phyloP scores from a whole-genome alignment of 345 rosid genomes.

The Lepidium africanum region DNA sequence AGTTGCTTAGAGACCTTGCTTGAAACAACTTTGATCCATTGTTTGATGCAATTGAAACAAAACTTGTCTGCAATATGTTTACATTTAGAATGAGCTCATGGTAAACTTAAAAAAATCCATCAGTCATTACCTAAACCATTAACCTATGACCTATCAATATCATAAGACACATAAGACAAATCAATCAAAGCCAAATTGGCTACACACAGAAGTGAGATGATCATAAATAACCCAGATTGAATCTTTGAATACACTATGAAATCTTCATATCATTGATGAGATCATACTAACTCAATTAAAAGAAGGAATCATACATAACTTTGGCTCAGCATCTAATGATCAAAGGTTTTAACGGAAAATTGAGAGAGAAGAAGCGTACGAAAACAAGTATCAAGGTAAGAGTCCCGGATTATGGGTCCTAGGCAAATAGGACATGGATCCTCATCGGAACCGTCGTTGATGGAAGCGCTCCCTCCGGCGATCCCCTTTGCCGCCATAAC shows the following conservation, averaged over 20 bases:
- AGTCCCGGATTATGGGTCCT: slow-evolving; percentile 39
- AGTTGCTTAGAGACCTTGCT: slow-evolving; percentile 40
- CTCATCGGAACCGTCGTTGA: slow-evolving; percentile 3
- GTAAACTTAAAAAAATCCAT: background rate
- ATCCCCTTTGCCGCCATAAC: slow-evolving; percentile 26
- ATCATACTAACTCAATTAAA: background rate
- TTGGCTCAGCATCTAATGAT: background rate
- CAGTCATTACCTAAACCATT: background rate
- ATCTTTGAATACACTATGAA: background rate
- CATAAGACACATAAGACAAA: background rate
- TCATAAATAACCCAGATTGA: background rate
- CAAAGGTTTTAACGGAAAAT: background rate
- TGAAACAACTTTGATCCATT: slow-evolving; percentile 68
- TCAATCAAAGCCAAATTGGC: background rate
- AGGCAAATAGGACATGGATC: slow-evolving; percentile 87
- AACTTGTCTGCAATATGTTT: slow-evolving; percentile 58
- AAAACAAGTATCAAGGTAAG: slow-evolving; percentile 78
- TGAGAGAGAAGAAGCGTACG: slow-evolving; percentile 41
- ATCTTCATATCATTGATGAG: background rate
- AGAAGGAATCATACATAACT: background rate
- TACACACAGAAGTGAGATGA: background rate
- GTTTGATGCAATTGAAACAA: slow-evolving; percentile 71
- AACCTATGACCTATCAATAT: background rate
- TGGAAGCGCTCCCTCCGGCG: background rate
- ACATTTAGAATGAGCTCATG: background rate